Percentiles rank a stretch among this genome's conserved stretches.
Evolutionary conservation across 2,329 filamentous ascomycete genomes (phyloP).

Genomic region (Microdochium paspali): DNA sequence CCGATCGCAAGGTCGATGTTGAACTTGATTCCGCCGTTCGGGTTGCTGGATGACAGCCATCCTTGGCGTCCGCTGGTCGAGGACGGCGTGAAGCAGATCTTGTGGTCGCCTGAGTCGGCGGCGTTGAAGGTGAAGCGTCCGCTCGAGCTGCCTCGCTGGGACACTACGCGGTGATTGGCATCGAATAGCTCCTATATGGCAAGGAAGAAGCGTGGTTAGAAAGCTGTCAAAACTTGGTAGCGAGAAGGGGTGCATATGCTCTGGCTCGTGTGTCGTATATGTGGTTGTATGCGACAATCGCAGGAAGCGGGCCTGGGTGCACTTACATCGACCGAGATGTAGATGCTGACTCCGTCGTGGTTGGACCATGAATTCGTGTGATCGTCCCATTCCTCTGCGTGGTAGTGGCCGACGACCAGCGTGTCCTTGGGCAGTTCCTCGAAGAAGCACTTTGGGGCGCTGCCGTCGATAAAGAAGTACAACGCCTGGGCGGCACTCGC

Average conservation of each 20-base stretch:
- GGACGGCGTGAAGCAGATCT: slow-evolving; percentile 84
- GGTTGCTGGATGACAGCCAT: slow-evolving; percentile 59
- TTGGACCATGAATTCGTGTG: slow-evolving; percentile 57
- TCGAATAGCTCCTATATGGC: slow-evolving; percentile 75
- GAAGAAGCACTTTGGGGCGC: slow-evolving; percentile 87
- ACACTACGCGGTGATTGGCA: slow-evolving; percentile 93
- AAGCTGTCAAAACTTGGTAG: too few relatives aligned
- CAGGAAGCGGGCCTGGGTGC: too few relatives aligned
- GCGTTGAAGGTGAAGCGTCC: slow-evolving; percentile 95
- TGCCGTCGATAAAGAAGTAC: slow-evolving; percentile 91
- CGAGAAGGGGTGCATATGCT: too few relatives aligned
- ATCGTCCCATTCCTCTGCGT: slow-evolving; percentile 75
- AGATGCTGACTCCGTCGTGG: slow-evolving; percentile 70
- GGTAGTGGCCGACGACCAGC: slow-evolving; percentile 87
- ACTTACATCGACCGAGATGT: slow-evolving; percentile 78
- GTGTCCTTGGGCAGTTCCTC: slow-evolving; percentile 98
- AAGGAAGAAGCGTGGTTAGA: slow-evolving; percentile 1
- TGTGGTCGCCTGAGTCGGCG: slow-evolving; percentile 90
- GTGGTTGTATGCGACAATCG: too few relatives aligned
- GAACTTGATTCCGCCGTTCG: slow-evolving; percentile 72
- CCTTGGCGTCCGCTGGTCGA: slow-evolving; percentile 59
- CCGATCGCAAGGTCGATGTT: slow-evolving; percentile 88
- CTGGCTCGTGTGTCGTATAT: too few relatives aligned
- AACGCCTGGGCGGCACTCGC: slow-evolving; percentile 64
- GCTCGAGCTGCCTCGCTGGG: slow-evolving; percentile 63